phyloP scores from a whole-genome alignment of 192 early-diverging fungal species.

The Coemansia sp. region DNA sequence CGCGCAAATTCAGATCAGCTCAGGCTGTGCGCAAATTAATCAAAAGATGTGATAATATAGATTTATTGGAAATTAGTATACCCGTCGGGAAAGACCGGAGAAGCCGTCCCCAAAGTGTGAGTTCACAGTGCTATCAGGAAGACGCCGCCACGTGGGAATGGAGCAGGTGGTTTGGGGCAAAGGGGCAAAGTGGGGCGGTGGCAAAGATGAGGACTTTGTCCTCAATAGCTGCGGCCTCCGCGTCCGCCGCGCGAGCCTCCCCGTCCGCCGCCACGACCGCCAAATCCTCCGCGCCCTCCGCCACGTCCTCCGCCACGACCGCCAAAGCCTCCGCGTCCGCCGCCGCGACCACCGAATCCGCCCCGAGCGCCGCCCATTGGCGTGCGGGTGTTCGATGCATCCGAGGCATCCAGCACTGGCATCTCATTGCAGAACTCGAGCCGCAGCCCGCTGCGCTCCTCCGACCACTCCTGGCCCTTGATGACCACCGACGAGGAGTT shows the following conservation, averaged over 20 bases:
- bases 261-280: slow-evolving; percentile 4
- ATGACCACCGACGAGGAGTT: slow-evolving; percentile 48
- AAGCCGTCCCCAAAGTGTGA: background rate
- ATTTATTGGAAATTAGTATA: background rate
- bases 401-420: slow-evolving; percentile 74
- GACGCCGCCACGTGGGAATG: too few relatives aligned
- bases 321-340: slow-evolving; percentile 44
- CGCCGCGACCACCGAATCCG: slow-evolving; percentile 32
- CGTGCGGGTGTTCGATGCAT: slow-evolving; percentile 38
- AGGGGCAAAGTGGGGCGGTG: background rate
- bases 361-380: slow-evolving; percentile 46
- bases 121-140: too few relatives aligned
- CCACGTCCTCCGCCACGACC: slow-evolving; percentile 41
- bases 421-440: slow-evolving; percentile 71
- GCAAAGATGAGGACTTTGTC: background rate
- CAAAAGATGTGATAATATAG: background rate
- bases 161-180: background rate
- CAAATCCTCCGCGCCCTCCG: slow-evolving; percentile 47
- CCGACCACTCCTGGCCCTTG: slow-evolving; percentile 71
- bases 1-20: background rate
- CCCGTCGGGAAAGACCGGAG: background rate
- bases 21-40: background rate
- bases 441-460: slow-evolving; percentile 59
- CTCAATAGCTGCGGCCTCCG: slow-evolving; percentile 6
- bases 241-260: background rate